A percentile compares a stretch with the other conserved stretches of the same genome.
Conservation (phyloP, 116 monocot genomes). For the Trichopus zeylanicus region DNA sequence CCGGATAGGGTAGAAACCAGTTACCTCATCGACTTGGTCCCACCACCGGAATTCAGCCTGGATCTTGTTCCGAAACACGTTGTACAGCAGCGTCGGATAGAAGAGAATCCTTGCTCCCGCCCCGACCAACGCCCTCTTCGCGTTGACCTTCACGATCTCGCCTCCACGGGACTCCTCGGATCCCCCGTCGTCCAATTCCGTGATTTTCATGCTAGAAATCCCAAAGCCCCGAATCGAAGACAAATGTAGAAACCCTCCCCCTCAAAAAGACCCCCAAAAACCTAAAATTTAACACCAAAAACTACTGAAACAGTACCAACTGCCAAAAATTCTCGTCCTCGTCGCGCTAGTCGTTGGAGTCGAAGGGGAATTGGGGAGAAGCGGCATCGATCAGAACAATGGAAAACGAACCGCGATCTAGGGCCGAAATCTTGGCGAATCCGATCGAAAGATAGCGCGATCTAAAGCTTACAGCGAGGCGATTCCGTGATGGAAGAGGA, state of each 20-base stretch:
- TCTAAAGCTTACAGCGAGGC: slow-evolving; percentile 2
- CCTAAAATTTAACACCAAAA: not conserved
- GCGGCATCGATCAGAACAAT: not conserved
- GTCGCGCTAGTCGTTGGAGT: slow-evolving; percentile 2
- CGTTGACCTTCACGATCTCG: slow-evolving; percentile 22
- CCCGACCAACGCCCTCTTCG: slow-evolving; percentile 57
- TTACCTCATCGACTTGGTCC: slow-evolving; percentile 71
- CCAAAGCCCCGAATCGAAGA: too few relatives aligned
- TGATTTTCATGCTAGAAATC: slow-evolving; percentile 14
- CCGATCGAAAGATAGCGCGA: slow-evolving; percentile 6
- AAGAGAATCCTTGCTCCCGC: slow-evolving; percentile 73
- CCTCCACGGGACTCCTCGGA: slow-evolving; percentile 6
- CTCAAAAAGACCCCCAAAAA: not conserved
- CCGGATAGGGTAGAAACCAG: not conserved
- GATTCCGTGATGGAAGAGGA: too few relatives aligned
- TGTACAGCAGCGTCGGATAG: slow-evolving; percentile 79
- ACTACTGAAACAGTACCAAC: not conserved
- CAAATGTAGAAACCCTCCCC: not conserved
- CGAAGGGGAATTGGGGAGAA: not conserved
- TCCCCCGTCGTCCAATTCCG: slow-evolving; percentile 15
- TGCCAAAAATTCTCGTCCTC: not conserved
- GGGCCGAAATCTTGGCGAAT: not conserved
- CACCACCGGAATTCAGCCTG: slow-evolving; percentile 86
- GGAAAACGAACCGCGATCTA: too few relatives aligned
- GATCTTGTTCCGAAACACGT: slow-evolving; percentile 68